phyloP scores from a whole-genome alignment of 176 grass and related monocot genomes.

The Eragrostis nindensis region DNA sequence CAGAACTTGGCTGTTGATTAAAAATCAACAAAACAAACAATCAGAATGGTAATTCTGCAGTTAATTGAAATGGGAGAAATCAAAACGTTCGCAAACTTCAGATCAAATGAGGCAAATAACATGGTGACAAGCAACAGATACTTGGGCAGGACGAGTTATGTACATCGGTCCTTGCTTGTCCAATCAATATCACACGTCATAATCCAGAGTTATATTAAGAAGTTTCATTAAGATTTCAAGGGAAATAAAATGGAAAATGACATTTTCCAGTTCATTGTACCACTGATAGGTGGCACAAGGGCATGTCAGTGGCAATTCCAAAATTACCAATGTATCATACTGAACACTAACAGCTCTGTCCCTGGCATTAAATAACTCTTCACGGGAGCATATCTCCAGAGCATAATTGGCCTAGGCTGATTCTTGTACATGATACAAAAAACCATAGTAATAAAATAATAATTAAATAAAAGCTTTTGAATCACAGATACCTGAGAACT shows the following conservation, averaged over 20 bases:
- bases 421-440: slow-evolving; percentile 2
- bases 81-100: slow-evolving; percentile 28
- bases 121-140: slow-evolving; percentile 8
- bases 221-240: slow-evolving; percentile 8
- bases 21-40: slow-evolving; percentile 13
- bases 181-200: background rate
- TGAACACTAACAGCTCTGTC: background rate
- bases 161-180: background rate
- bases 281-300: background rate
- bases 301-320: background rate
- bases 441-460: background rate
- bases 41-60: slow-evolving; percentile 1
- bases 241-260: slow-evolving; percentile 18
- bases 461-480: background rate
- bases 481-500: slow-evolving; percentile 64
- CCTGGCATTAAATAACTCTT: background rate
- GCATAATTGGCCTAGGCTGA: background rate
- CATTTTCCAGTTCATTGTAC: background rate
- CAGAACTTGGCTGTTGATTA: slow-evolving; percentile 54
- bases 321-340: background rate
- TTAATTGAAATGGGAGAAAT: background rate
- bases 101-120: background rate
- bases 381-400: background rate
- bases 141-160: background rate
- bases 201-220: slow-evolving; percentile 32